Evolutionary conservation across 352 stramenopile genomes (phyloP).

Genomic region (Aphanomyces astaci): DNA sequence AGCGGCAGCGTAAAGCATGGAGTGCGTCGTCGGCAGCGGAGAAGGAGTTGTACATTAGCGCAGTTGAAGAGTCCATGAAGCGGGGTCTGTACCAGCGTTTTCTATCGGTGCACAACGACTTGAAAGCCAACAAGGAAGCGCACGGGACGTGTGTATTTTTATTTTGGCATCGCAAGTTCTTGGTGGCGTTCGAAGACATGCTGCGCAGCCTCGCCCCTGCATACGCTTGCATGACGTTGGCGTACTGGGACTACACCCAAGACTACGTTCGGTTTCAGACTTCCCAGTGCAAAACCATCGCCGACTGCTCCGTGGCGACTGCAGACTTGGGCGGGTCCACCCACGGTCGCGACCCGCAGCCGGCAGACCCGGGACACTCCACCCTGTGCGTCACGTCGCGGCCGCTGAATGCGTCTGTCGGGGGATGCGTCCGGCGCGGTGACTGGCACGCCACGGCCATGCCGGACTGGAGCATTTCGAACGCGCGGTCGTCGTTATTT

Average conservation of each 20-base stretch:
- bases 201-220: not conserved
- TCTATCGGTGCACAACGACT: constrained; percentile 52
- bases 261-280: not conserved
- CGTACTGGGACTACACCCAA: constrained; percentile 15
- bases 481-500: not conserved
- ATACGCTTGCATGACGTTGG: constrained; percentile 8
- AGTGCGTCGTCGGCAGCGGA: constrained; percentile 32
- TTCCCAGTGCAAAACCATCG: constrained; percentile 25
- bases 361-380: not conserved
- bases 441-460: constrained; percentile 1
- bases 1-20: constrained; percentile 50
- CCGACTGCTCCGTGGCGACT: constrained; percentile 26
- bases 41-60: constrained; percentile 41
- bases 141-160: constrained; percentile 27
- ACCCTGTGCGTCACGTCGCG: not conserved
- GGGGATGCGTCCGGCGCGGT: constrained; percentile 8
- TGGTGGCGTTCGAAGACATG: constrained; percentile 18
- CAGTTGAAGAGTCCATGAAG: constrained; percentile 42
- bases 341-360: not conserved
- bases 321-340: constrained; percentile 24
- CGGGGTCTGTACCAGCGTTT: constrained; percentile 50
- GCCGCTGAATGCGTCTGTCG: not conserved
- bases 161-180: constrained; percentile 20
- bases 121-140: constrained; percentile 41
- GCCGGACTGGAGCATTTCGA: constrained; percentile 6